Evolutionary conservation across 179 eudicot genomes (phyloP), one percentile per base, ranked within the genome.

Genomic region (Actinidia polygama): DNA sequence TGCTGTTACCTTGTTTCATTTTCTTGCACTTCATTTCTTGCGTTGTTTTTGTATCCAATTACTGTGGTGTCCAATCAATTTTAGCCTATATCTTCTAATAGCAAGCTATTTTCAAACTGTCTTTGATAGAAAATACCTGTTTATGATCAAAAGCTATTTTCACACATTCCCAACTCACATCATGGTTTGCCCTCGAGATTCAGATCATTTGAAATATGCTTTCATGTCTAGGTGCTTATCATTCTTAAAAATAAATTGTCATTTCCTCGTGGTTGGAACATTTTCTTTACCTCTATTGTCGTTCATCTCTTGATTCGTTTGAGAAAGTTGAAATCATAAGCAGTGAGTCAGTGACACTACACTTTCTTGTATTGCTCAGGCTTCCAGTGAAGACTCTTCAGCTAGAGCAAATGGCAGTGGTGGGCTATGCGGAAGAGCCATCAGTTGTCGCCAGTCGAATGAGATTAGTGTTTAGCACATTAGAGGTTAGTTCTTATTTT

Each of bases 381-480:
- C 95, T 96, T 79, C 99, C 99, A 6, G 99, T 95, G 84, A 95
- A 96, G 91, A 95, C 95, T 24, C 97, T 96, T 73, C 99, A 96
- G 82, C 87, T 96, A 77, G 99, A 96, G 92, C 99, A 96, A 88
- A 91, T 92, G 96, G 98, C 98, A 26, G 94, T 91, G 4, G 88
- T 84, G 21, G 99, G 99, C 24, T 84, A 75, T 46, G 95, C 98
- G 0, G 99, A 95, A 87, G 98, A 93, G 87, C 92, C 98, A 23
- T 96, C 99, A 23, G 86, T 96, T 24, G 99, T 96, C 79, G 92
- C 99, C 66, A 93, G 98, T 87, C 87, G 97, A 85, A 96, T 96
- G 99, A 90, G 97, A 84, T 85, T 96, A 81, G 96, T 96, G n/a
- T 96, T 96, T 83, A 96, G 94, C 89, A 96, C 99, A 80, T 94